Conservation (phyloP, 1,284 basidiomycete genomes). For the Ceratobasidium sp. region DNA sequence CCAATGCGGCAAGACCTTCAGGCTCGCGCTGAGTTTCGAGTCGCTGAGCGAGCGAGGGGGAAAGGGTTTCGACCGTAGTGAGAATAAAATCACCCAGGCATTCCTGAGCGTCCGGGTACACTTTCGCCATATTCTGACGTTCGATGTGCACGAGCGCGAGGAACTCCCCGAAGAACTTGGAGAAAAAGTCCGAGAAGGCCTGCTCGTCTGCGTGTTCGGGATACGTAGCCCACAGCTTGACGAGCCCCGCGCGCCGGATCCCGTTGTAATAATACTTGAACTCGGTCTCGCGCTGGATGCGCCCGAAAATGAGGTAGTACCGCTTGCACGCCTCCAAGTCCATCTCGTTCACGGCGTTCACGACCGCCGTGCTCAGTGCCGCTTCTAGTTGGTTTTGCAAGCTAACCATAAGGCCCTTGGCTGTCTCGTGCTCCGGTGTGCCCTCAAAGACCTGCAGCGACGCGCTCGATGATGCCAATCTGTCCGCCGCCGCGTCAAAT, state of each 20-base stretch:
- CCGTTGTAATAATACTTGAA: constrained; percentile 94
- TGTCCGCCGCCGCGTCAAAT: constrained; percentile 86
- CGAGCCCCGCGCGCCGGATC: constrained; percentile 71
- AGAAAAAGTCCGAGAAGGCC: constrained; percentile 72
- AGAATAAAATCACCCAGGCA: constrained; percentile 84
- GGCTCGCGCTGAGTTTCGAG: constrained; percentile 72
- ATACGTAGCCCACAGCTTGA: constrained; percentile 72
- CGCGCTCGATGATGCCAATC: constrained; percentile 85
- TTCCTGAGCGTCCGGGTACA: constrained; percentile 80
- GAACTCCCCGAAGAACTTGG: constrained; percentile 77
- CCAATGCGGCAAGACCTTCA: constrained; percentile 76
- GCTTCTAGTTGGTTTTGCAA: constrained; percentile 95
- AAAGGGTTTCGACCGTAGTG: constrained; percentile 76
- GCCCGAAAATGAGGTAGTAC: constrained; percentile 86
- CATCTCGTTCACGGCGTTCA: constrained; percentile 79
- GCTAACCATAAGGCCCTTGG: constrained; percentile 83
- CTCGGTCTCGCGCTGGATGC: constrained; percentile 89
- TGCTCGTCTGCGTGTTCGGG: constrained; percentile 21
- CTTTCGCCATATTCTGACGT: constrained; percentile 75
- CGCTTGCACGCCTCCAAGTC: constrained; percentile 77
- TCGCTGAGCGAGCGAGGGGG: constrained; percentile 82
- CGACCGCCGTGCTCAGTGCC: constrained; percentile 83
- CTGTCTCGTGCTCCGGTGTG: constrained; percentile 85
- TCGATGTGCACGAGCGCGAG: constrained; percentile 74
- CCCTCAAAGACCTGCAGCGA: constrained; percentile 92